These are phyloP conservation scores for Nepenthes gracilis DNA, from an alignment of 148 eudicot species.

Conservation along the genomic window DNA sequence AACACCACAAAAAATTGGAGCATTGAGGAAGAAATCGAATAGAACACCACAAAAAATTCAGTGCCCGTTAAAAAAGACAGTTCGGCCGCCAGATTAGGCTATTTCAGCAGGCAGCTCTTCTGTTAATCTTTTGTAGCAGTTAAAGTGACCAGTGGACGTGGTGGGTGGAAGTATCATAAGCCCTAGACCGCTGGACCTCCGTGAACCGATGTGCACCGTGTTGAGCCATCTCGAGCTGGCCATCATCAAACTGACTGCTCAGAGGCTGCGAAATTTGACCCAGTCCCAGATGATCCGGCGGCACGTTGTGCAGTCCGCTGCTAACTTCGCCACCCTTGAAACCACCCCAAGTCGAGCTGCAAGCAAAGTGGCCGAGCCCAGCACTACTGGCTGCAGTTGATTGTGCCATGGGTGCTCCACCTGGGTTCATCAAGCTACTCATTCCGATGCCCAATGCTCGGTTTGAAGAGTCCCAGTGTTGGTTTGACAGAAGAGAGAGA, in stretches of 20 bases:
- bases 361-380: conserved; percentile 26
- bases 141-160: conserved; percentile 61
- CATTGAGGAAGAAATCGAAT: too few relatives aligned
- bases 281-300: conserved; percentile 31
- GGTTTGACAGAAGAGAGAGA: conserved; percentile 99
- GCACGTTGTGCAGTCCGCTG: conserved; percentile 12
- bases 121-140: neutral
- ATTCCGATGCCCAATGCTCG: conserved; percentile 30
- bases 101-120: too few relatives aligned
- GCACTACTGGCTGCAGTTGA: conserved; percentile 22
- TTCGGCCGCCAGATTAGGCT: too few relatives aligned
- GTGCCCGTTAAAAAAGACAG: too few relatives aligned
- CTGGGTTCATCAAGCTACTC: conserved; percentile 23
- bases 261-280: conserved; percentile 43
- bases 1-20: too few relatives aligned
- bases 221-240: conserved; percentile 39
- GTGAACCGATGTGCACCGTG: conserved; percentile 37
- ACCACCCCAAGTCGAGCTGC: conserved; percentile 13
- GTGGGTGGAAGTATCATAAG: conserved; percentile 40
- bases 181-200: conserved; percentile 39
- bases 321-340: conserved; percentile 32
- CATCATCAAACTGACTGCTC: conserved; percentile 10
- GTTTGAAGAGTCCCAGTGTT: conserved; percentile 61
- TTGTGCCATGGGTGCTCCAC: conserved; percentile 34
- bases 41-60: too few relatives aligned